These are phyloP conservation scores for Globisporangium polare DNA, from an alignment of 352 stramenopile species.

Conservation along the genomic window DNA sequence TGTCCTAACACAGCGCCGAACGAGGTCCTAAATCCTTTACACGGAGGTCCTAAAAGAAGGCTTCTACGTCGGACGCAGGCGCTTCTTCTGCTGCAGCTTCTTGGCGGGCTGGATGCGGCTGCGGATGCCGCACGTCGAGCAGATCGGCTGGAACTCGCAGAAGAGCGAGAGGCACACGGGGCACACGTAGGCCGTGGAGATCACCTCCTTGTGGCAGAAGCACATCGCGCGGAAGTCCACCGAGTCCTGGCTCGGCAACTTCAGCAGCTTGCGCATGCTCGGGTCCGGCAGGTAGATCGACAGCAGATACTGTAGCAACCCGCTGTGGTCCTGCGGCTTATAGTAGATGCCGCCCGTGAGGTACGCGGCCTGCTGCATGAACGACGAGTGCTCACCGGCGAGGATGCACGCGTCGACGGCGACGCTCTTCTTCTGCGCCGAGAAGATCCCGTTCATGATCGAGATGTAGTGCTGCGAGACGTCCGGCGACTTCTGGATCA, in stretches of 20 bases:
- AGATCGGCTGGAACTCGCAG: slow-evolving; percentile 84
- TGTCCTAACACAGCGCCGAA: too few relatives aligned
- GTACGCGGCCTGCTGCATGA: slow-evolving; percentile 87
- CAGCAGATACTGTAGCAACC: slow-evolving; percentile 81
- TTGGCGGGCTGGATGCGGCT: slow-evolving; percentile 77
- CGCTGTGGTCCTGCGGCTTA: slow-evolving; percentile 64
- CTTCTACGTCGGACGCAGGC: slow-evolving; percentile 15
- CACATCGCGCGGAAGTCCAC: slow-evolving; percentile 89
- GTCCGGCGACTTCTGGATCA: slow-evolving; percentile 81
- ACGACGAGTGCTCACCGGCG: slow-evolving; percentile 68
- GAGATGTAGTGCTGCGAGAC: slow-evolving; percentile 87
- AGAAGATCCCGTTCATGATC: slow-evolving; percentile 91
- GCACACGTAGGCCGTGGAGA: slow-evolving; percentile 82
- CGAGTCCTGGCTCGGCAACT: slow-evolving; percentile 79
- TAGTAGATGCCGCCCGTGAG: slow-evolving; percentile 86
- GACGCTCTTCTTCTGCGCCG: slow-evolving; percentile 83
- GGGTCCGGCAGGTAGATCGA: slow-evolving; percentile 83
- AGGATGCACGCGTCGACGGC: slow-evolving; percentile 82
- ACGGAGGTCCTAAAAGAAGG: too few relatives aligned
- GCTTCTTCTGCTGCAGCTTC: slow-evolving; percentile 54
- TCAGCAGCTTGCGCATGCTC: slow-evolving; percentile 75
- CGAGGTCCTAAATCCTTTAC: too few relatives aligned
- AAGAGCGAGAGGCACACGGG: slow-evolving; percentile 87
- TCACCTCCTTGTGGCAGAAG: slow-evolving; percentile 84
- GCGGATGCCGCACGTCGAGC: slow-evolving; percentile 83